Evolutionary conservation across 176 grass and related monocot genomes (phyloP).

Genomic region (Triticum turgidum): DNA sequence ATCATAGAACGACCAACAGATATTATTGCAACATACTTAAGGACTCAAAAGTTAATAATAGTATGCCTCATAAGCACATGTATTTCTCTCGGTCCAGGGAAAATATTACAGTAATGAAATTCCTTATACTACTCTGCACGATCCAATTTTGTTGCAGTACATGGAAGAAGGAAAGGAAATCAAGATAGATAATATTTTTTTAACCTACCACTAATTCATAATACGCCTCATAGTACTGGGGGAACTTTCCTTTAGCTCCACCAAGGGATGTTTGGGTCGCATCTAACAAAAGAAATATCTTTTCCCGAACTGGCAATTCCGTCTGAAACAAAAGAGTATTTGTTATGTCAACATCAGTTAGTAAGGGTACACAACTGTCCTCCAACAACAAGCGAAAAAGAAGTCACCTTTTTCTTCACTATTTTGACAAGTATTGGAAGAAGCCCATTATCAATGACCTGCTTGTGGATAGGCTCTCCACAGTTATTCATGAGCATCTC

Average conservation of each 20-base stretch:
- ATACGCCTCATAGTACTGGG: constrained; percentile 90
- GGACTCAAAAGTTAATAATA: not conserved
- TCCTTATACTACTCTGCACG: not conserved
- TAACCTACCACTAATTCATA: constrained; percentile 91
- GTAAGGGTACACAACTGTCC: constrained; percentile 11
- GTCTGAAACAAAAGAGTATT: constrained; percentile 45
- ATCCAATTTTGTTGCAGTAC: not conserved
- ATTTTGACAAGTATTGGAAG: constrained; percentile 90
- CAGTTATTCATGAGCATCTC: constrained; percentile 99
- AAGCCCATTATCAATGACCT: constrained; percentile 82
- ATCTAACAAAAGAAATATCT: constrained; percentile 95
- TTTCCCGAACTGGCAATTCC: constrained; percentile 91
- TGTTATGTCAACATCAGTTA: constrained; percentile 27
- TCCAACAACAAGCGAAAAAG: constrained; percentile 6
- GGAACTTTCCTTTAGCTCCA: constrained; percentile 82
- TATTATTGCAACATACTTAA: not conserved
- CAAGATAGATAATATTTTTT: not conserved
- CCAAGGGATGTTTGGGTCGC: constrained; percentile 92
- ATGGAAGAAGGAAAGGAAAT: constrained; percentile 1
- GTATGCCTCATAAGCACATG: not conserved
- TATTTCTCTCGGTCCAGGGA: not conserved
- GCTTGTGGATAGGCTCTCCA: constrained; percentile 80
- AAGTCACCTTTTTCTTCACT: constrained; percentile 96
- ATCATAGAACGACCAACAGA: not conserved
- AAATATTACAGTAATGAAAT: constrained; percentile 19